These are phyloP conservation scores for Fusarium globosum DNA, from an alignment of 2,329 filamentous ascomycete genomes.

Conservation along the genomic window DNA sequence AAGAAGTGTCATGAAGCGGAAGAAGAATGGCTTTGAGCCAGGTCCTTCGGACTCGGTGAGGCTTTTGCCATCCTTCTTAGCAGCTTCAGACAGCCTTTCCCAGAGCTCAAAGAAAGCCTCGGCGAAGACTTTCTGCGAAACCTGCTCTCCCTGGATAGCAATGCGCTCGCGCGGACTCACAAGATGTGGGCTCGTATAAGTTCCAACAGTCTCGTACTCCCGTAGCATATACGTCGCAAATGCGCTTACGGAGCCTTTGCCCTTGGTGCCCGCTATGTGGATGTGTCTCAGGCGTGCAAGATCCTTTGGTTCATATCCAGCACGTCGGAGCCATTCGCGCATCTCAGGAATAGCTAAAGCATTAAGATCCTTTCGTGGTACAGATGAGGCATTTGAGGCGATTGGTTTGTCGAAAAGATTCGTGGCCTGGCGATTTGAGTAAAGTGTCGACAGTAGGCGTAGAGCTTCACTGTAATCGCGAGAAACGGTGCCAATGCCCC, in stretches of 20 bases:
- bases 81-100: conserved; percentile 66
- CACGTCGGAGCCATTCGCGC: conserved; percentile 78
- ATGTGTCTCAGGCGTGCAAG: conserved; percentile 65
- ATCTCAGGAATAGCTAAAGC: conserved; percentile 83
- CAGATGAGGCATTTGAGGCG: conserved; percentile 41
- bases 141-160: conserved; percentile 77
- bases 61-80: conserved; percentile 47
- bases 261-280: conserved; percentile 93
- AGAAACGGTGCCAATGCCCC: conserved; percentile 29
- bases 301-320: conserved; percentile 72
- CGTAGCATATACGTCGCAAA: conserved; percentile 84
- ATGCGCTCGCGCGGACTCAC: conserved; percentile 87
- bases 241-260: conserved; percentile 89
- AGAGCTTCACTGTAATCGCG: conserved; percentile 74
- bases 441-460: conserved; percentile 77
- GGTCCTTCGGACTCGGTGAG: conserved; percentile 63
- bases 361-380: conserved; percentile 69
- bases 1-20: conserved; percentile 89
- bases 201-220: conserved; percentile 66
- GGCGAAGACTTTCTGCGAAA: conserved; percentile 76
- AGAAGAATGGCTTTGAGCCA: conserved; percentile 85
- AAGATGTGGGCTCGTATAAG: conserved; percentile 89
- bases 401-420: conserved; percentile 57
- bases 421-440: conserved; percentile 79
- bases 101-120: conserved; percentile 86